phyloP scores from a whole-genome alignment of 192 early-diverging fungal genomes.

The Mortierella hygrophila region DNA sequence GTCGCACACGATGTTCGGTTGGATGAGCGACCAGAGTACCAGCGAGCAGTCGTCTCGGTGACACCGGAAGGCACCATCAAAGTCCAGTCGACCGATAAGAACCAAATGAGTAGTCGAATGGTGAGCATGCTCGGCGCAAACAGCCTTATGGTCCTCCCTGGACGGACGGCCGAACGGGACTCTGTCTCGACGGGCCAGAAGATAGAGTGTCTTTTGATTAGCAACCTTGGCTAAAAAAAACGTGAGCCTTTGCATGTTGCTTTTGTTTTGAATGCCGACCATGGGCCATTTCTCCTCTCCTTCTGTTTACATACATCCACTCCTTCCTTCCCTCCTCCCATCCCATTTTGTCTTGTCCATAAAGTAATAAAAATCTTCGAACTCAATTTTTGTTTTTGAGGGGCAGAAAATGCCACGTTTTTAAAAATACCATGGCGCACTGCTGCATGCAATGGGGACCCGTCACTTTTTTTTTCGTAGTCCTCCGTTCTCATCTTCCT shows the following conservation, averaged over 20 bases:
- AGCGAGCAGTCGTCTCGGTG: slow-evolving; percentile 61
- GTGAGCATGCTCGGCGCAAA: slow-evolving; percentile 83
- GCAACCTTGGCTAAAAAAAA: slow-evolving; percentile 50
- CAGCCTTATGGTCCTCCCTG: slow-evolving; percentile 82
- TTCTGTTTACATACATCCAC: background rate
- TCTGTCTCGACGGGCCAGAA: slow-evolving; percentile 55
- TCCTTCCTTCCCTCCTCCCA: background rate
- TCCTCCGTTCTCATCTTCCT: background rate
- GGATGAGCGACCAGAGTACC: slow-evolving; percentile 79
- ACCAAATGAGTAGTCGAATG: slow-evolving; percentile 87
- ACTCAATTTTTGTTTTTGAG: background rate
- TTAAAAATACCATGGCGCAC: background rate
- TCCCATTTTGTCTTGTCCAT: background rate
- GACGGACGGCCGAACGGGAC: slow-evolving; percentile 37
- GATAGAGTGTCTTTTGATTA: slow-evolving; percentile 69
- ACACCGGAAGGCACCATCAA: slow-evolving; percentile 56
- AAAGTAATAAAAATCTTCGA: background rate
- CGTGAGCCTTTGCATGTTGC: background rate
- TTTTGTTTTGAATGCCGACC: background rate
- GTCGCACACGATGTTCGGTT: slow-evolving; percentile 65
- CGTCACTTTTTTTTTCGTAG: background rate
- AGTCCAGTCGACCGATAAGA: slow-evolving; percentile 70
- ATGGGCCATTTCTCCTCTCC: background rate
- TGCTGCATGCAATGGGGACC: slow-evolving; percentile 2
- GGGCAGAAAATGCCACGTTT: background rate